A percentile compares a stretch with the other conserved stretches of the same genome.
Conservation (phyloP, 495 filamentous ascomycete species). For the Staphylotrichum tortipilum region DNA sequence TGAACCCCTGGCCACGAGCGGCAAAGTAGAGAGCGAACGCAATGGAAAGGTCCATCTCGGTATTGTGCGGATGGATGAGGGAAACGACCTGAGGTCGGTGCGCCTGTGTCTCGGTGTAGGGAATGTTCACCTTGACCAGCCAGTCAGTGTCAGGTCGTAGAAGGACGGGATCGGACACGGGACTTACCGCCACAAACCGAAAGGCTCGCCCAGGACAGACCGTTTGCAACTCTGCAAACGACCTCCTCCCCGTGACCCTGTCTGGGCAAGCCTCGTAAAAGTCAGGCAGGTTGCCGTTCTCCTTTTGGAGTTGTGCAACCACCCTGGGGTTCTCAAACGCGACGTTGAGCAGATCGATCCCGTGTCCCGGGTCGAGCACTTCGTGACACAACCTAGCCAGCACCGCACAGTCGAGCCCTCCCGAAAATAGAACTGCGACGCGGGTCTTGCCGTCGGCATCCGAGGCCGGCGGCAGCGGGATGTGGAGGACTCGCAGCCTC, state of each 20-base stretch:
- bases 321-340: slow-evolving; percentile 91
- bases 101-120: slow-evolving; percentile 62
- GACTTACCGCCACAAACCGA: slow-evolving; percentile 61
- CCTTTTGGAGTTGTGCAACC: slow-evolving; percentile 29
- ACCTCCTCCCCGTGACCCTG: slow-evolving; percentile 71
- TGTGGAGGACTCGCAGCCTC: slow-evolving; percentile 52
- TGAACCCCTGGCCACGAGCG: slow-evolving; percentile 61
- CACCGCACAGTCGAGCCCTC: slow-evolving; percentile 86
- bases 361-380: slow-evolving; percentile 54
- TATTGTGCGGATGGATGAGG: slow-evolving; percentile 87
- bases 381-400: slow-evolving; percentile 80
- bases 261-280: slow-evolving; percentile 83
- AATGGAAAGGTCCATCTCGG: slow-evolving; percentile 99
- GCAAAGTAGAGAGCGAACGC: slow-evolving; percentile 89
- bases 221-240: slow-evolving; percentile 60
- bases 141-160: not conserved
- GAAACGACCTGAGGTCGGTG: slow-evolving; percentile 62
- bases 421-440: slow-evolving; percentile 84
- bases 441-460: slow-evolving; percentile 33
- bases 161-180: not conserved
- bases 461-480: slow-evolving; percentile 48
- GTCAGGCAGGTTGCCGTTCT: slow-evolving; percentile 17
- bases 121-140: slow-evolving; percentile 59
- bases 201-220: slow-evolving; percentile 67
- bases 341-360: slow-evolving; percentile 87